phyloP scores from a whole-genome alignment of 169 alveolate species.

The Plasmodium adleri region DNA sequence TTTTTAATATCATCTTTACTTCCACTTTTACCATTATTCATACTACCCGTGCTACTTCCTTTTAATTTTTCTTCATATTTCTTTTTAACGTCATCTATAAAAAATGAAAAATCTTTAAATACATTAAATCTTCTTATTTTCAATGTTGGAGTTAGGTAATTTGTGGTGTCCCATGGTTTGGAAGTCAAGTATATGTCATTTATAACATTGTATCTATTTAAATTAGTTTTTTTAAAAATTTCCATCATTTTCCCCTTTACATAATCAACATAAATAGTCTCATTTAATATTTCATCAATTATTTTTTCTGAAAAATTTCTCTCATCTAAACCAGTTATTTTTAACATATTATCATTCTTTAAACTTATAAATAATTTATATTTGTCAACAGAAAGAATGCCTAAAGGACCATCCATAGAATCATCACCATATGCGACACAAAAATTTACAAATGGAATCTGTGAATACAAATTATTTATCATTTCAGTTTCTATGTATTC shows the following conservation, averaged over 20 bases:
- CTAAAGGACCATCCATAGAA: slow-evolving; percentile 57
- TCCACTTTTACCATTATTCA: too few species aligned
- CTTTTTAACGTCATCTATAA: slow-evolving; percentile 6
- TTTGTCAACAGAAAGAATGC: slow-evolving; percentile 30
- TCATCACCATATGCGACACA: slow-evolving; percentile 76
- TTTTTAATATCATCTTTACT: too few species aligned
- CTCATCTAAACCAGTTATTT: neutral
- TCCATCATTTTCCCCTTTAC: slow-evolving; percentile 39
- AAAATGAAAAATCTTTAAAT: slow-evolving; percentile 27
- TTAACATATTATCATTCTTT: slow-evolving; percentile 12
- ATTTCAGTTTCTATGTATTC: slow-evolving; percentile 91
- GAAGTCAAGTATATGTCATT: slow-evolving; percentile 26
- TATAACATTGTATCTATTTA: slow-evolving; percentile 24
- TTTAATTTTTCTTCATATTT: too few species aligned
- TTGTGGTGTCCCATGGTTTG: slow-evolving; percentile 34
- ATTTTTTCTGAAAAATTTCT: neutral
- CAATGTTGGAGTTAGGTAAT: slow-evolving; percentile 54
- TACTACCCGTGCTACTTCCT: too few species aligned
- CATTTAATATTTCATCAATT: slow-evolving; percentile 5
- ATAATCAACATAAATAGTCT: slow-evolving; percentile 17
- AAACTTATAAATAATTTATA: neutral
- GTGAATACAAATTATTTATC: slow-evolving; percentile 41
- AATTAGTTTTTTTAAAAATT: slow-evolving; percentile 21
- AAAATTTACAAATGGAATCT: slow-evolving; percentile 9
- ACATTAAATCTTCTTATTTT: slow-evolving; percentile 33